These are phyloP conservation scores for Acer negundo DNA, from an alignment of 345 rosid genomes.

Conservation along the genomic window DNA sequence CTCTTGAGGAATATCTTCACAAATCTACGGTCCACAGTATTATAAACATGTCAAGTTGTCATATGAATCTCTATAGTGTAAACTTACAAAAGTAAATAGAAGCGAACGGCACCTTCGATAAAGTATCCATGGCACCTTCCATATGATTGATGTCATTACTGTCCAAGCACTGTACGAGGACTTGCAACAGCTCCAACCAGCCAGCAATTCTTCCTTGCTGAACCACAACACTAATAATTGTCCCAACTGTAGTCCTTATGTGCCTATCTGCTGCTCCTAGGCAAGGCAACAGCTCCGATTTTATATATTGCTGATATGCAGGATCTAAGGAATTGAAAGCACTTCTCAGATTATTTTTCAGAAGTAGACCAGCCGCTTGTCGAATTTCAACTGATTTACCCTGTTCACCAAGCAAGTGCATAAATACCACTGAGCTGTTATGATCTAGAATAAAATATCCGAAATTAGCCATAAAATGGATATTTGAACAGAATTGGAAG, in stretches of 20 bases:
- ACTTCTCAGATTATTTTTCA: conserved; percentile 81
- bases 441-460: neutral
- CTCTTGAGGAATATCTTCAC: conserved; percentile 92
- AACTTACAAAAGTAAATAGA: conserved; percentile 3
- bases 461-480: no score
- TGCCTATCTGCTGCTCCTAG: conserved; percentile 85
- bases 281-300: conserved; percentile 81
- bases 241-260: conserved; percentile 89
- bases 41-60: neutral
- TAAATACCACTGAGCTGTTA: neutral
- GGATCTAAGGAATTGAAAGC: conserved; percentile 65
- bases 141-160: conserved; percentile 82
- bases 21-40: conserved; percentile 53
- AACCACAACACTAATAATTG: conserved; percentile 79
- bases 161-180: conserved; percentile 78
- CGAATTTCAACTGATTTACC: conserved; percentile 84
- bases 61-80: neutral
- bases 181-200: conserved; percentile 91
- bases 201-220: conserved; percentile 66
- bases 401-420: conserved; percentile 35
- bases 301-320: conserved; percentile 60
- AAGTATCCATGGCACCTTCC: conserved; percentile 99
- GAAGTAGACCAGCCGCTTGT: conserved; percentile 94
- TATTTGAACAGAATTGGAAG: neutral
- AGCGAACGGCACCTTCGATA: conserved; percentile 62